Conservation (phyloP, 1,284 basidiomycete species). For the Puccinia triticina region DNA sequence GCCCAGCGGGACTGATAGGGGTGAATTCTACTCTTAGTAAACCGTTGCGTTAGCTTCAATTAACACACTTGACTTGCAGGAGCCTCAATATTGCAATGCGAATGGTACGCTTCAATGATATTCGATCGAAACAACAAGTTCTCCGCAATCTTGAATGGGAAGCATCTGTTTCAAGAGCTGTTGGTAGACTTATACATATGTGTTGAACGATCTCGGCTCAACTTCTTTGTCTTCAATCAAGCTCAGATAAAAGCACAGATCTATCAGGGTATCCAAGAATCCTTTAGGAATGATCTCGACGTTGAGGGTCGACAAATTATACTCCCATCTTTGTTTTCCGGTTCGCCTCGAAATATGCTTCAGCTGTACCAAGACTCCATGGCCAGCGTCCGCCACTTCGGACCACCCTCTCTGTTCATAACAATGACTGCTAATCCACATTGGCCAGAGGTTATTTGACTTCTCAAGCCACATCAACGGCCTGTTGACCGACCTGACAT, state of each 20-base stretch:
- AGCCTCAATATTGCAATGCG: neutral
- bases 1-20: no score
- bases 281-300: slow-evolving; percentile 45
- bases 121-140: neutral
- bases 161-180: slow-evolving; percentile 62
- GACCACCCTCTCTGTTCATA: no score
- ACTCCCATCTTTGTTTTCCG: slow-evolving; percentile 61
- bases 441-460: slow-evolving; percentile 59
- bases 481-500: slow-evolving; percentile 1
- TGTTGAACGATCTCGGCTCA: no score
- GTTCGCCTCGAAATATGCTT: no score
- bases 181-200: slow-evolving; percentile 60
- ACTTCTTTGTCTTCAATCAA: neutral
- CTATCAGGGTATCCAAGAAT: neutral
- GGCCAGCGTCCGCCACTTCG: no score
- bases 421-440: no score
- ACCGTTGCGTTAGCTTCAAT: no score
- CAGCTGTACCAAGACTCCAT: no score
- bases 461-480: neutral
- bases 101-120: no score
- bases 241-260: neutral
- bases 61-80: neutral
- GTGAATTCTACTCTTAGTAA: no score
- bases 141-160: neutral
- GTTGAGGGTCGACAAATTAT: slow-evolving; percentile 61